Evolutionary conservation across 2,329 filamentous ascomycete species (phyloP).

Genomic region (Neophaeococcomyces aloes): DNA sequence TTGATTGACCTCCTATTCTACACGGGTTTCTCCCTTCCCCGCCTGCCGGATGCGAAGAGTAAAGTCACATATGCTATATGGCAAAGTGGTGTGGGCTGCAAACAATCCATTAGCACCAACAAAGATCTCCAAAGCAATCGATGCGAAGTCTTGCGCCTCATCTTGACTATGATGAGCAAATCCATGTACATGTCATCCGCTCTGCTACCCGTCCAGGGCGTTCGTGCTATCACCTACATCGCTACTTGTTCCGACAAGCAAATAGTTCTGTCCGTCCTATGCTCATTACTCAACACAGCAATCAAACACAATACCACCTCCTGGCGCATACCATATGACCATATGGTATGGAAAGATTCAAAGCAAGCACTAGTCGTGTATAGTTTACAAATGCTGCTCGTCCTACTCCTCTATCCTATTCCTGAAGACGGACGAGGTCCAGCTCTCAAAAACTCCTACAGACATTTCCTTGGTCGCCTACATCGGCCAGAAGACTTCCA

Average conservation of each 20-base stretch:
- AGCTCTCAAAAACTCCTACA: conserved; percentile 79
- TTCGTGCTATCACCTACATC: conserved; percentile 77
- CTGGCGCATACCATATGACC: conserved; percentile 91
- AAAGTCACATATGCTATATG: conserved; percentile 92
- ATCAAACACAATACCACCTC: conserved; percentile 91
- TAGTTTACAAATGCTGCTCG: conserved; percentile 79
- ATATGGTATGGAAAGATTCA: conserved; percentile 80
- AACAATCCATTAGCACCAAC: conserved; percentile 73
- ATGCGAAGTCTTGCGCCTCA: conserved; percentile 74
- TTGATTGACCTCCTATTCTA: conserved; percentile 85
- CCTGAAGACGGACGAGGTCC: conserved; percentile 59
- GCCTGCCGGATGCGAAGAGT: conserved; percentile 56
- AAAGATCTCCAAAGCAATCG: conserved; percentile 90
- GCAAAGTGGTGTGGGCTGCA: conserved; percentile 96
- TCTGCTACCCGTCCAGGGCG: conserved; percentile 68
- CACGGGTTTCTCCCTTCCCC: conserved; percentile 75
- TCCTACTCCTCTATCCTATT: conserved; percentile 74
- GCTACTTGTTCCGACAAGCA: conserved; percentile 84
- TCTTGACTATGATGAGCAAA: conserved; percentile 77
- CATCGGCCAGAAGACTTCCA: conserved; percentile 95
- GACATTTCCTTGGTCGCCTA: conserved; percentile 79
- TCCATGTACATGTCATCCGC: conserved; percentile 86
- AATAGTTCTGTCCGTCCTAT: conserved; percentile 76
- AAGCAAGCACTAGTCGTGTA: conserved; percentile 87
- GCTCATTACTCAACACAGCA: conserved; percentile 86